Evolutionary conservation across 148 eudicot species (phyloP).

Genomic region (Persicaria maculosa): DNA sequence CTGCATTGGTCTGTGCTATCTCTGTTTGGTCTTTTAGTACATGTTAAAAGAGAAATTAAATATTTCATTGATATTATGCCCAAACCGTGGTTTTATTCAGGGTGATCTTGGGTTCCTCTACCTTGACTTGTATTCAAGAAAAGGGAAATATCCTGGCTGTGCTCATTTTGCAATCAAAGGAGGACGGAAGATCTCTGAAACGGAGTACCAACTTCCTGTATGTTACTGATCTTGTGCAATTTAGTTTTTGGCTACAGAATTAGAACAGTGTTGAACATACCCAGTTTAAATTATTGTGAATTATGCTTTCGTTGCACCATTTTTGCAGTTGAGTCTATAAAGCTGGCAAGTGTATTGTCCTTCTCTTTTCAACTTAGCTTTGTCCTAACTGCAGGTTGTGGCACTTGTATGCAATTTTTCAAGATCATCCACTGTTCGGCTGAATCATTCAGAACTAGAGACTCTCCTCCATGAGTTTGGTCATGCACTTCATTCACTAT

Average conservation of each 20-base stretch:
- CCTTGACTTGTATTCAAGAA: conserved; percentile 87
- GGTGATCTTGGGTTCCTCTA: conserved; percentile 92
- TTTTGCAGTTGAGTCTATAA: background rate
- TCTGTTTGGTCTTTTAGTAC: background rate
- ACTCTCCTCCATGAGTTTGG: conserved; percentile 98
- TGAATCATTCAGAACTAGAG: conserved; percentile 90
- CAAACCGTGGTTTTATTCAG: conserved; percentile 29
- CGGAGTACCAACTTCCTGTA: conserved; percentile 95
- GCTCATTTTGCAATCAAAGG: conserved; percentile 99
- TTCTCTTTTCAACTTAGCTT: background rate
- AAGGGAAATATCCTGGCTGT: conserved; percentile 82
- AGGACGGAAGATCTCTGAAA: conserved; percentile 71
- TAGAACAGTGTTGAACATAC: background rate
- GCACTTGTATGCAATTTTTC: conserved; percentile 96
- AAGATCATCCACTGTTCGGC: conserved; percentile 42
- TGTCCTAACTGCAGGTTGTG: conserved; percentile 49
- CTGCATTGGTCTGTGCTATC: background rate
- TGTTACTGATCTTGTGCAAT: conserved; percentile 14
- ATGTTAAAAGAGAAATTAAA: background rate
- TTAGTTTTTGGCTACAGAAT: background rate
- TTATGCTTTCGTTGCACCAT: background rate
- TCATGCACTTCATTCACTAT: conserved; percentile 95
- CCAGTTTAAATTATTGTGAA: background rate
- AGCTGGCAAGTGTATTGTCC: background rate
- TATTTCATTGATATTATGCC: background rate